phyloP scores from a whole-genome alignment of 2,329 filamentous ascomycete genomes.

The Alternaria sp. region DNA sequence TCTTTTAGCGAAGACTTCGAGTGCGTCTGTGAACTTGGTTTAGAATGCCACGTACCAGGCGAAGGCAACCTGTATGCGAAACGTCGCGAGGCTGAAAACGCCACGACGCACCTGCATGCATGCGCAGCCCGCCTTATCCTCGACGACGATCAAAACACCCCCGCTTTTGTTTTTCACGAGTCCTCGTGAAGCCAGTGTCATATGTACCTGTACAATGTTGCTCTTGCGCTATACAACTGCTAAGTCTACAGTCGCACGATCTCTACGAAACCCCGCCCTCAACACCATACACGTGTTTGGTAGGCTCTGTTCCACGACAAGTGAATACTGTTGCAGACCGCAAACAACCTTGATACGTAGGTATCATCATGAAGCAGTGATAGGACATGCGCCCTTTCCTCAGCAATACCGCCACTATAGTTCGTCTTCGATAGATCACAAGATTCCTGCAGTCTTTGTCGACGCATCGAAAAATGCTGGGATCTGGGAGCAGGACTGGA shows the following conservation, averaged over 20 bases:
- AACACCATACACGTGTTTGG: accelerated
- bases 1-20: too few species aligned
- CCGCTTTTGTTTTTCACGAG: too few species aligned
- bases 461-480: background rate
- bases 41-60: too few species aligned
- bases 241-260: background rate
- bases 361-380: background rate
- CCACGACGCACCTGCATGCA: too few species aligned
- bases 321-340: too few species aligned
- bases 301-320: too few species aligned
- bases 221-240: background rate
- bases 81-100: too few species aligned
- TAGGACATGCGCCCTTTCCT: background rate
- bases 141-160: too few species aligned
- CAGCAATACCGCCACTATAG: background rate
- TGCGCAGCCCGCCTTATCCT: too few species aligned
- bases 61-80: too few species aligned
- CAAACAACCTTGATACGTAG: too few species aligned
- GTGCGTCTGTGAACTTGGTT: too few species aligned
- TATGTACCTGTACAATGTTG: background rate
- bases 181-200: background rate
- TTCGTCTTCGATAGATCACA: background rate
- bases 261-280: accelerated
- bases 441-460: background rate
- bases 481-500: background rate